Base-by-base conservation (phyloP, 129 eudicot genomes). In the Tagetes erecta region DNA sequence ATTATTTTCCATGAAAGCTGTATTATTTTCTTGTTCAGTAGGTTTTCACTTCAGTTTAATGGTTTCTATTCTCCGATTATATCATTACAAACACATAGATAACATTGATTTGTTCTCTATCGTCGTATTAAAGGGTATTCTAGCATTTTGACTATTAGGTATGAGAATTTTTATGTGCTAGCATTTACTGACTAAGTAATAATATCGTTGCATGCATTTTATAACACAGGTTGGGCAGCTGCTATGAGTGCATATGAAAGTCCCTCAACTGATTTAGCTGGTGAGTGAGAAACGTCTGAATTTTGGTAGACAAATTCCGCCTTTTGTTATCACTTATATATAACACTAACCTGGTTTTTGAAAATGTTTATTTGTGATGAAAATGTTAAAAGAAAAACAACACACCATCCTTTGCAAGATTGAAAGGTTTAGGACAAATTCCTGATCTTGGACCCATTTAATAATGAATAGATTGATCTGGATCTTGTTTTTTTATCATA, bases 181-280 rank as follows among this genome's bases (percentile, higher is more conserved):
- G 42, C 35, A 36, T 35, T 34, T 60, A 60, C 41, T 46, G 30
- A 31, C 20, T 45, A 51, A 51, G 39, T 56, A 41, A 14, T 56
- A 56, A 57, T 58, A 4, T 44, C 14, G 42, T 10, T 46, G 31
- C 14, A 4, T 77, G 75, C 34, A 3, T 53, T 67, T 68, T 33
- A 20, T 45, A 39, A 30, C 64, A 60, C 80, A 93, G 98, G 98
- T 70, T 93, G 98, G 98, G 74, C 85, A 36, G 95, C 95, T 87
- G 89, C 97, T 40, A 83, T 90, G 75, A 80, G 73, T 81, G 94
- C 90, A 55, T 86, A 71, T 78, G 90, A 88, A 73, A 88, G 76
- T 84, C 92, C 88, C 34, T 83, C 89, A 78, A 87, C 84, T 64
- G 96, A 88, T 87, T 88, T 85, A 40, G 68, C 85, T 47, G 98